A percentile compares a stretch with the other conserved stretches of the same genome.
phyloP scores from a whole-genome alignment of 2,329 filamentous ascomycete species.

The Claviceps capensis region DNA sequence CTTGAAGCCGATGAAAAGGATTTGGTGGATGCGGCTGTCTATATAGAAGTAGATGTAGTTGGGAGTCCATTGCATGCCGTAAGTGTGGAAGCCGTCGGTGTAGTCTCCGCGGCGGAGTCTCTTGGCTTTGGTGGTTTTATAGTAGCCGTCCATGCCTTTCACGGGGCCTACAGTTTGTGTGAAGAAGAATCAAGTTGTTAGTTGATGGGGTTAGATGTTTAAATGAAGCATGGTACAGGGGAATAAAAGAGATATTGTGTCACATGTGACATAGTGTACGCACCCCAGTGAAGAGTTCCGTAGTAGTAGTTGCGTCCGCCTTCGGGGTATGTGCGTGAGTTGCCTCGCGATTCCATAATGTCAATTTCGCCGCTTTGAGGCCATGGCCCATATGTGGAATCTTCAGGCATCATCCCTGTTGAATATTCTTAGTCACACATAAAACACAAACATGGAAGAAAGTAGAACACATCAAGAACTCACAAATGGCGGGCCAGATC shows the following conservation, averaged over 20 bases:
- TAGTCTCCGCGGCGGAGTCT: slow-evolving; percentile 24
- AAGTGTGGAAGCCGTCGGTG: slow-evolving; percentile 33
- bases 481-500: slow-evolving; percentile 37
- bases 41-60: slow-evolving; percentile 40
- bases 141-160: slow-evolving; percentile 18
- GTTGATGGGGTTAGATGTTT: no score
- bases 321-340: slow-evolving; percentile 20
- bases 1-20: slow-evolving; percentile 24
- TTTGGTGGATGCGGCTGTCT: slow-evolving; percentile 28
- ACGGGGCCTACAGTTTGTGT: slow-evolving; percentile 11
- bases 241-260: not conserved
- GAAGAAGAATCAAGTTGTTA: not conserved
- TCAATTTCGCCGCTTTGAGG: slow-evolving; percentile 40
- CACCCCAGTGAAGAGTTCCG: slow-evolving; percentile 35
- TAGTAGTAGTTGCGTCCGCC: slow-evolving; percentile 30
- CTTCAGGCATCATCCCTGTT: slow-evolving; percentile 34
- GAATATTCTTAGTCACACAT: not conserved
- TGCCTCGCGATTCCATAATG: slow-evolving; percentile 33
- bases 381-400: slow-evolving; percentile 34
- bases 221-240: no score
- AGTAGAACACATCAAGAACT: not conserved
- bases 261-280: not conserved
- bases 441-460: no score
- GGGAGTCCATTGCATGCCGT: slow-evolving; percentile 37
- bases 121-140: slow-evolving; percentile 19